Evolutionary conservation across 139 green algal species (phyloP), one percentile per base, ranked within the genome.

Genomic region (Chlamydomonas applanata): DNA sequence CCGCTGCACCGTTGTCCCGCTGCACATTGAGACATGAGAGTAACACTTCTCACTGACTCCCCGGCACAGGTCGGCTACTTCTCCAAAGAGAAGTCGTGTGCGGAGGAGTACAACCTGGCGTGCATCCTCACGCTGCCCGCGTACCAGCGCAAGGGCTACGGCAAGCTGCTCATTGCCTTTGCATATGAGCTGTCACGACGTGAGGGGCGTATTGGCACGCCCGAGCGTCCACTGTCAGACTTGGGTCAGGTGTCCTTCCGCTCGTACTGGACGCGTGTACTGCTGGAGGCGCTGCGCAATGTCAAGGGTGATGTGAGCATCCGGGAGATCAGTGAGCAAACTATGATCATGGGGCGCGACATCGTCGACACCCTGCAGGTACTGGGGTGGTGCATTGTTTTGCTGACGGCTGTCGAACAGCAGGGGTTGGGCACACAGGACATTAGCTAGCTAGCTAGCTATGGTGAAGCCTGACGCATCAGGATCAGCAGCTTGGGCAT

Each of bases 121-220:
- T 99, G 96, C 88, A 99, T 99, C 86, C 89, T 99, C 57, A 99
- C 93, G 27, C 87, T 99, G 62, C 96, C 96, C 4, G 77, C 90
- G 22, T 98, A 98, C 83, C 95, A 99, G 88, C 90, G 96, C 46
- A 96, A 97, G 78, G 96, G 96, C 40, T 99, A 99, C 79, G 94
- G 96, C 66, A 98, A 97, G 82, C 94, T 98, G 75, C 91, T 99
- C 62, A 99, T 99, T 71, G 80, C 91, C 35, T 97, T 99, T 69
- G 92, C 90, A 14, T 99, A 99, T 82, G 95, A 98, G 87, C 89
- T 99, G 32, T 91, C 75, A 60, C 93, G 97, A 77, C 90, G 96
- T 14, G 96, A 99, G 82, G 82, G 82, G 16, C 56, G 85, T 27
- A 78, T 96, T 30, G 96, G 96, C 32, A 99, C 96, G 3, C 96